phyloP scores from a whole-genome alignment of 495 filamentous ascomycete genomes.

The Podospora conica region DNA sequence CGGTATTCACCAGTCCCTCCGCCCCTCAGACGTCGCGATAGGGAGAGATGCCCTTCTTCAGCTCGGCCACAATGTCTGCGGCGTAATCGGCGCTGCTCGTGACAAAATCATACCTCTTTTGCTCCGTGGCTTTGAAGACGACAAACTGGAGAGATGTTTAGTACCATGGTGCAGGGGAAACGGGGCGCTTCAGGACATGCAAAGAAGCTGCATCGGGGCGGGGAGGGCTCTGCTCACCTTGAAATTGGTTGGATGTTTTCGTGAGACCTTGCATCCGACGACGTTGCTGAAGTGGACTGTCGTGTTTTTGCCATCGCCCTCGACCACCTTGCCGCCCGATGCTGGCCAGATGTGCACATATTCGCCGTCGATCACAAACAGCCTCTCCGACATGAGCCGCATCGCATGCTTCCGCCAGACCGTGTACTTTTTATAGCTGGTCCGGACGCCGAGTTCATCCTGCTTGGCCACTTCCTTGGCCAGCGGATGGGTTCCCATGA shows the following conservation, averaged over 20 bases:
- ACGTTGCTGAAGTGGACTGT: slow-evolving; percentile 90
- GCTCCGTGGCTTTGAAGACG: slow-evolving; percentile 75
- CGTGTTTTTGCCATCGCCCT: slow-evolving; percentile 70
- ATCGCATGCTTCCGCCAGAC: slow-evolving; percentile 93
- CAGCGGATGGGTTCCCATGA: slow-evolving; percentile 65
- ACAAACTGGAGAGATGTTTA: slow-evolving; percentile 47
- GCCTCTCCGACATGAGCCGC: slow-evolving; percentile 78
- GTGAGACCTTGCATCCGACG: slow-evolving; percentile 85
- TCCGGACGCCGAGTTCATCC: slow-evolving; percentile 57
- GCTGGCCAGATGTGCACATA: slow-evolving; percentile 90
- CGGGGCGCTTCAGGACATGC: background rate
- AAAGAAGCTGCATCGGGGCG: background rate
- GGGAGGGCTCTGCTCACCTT: slow-evolving; percentile 45
- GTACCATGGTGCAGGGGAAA: background rate
- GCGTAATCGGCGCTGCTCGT: slow-evolving; percentile 72
- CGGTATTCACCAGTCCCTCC: background rate
- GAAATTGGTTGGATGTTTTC: slow-evolving; percentile 87
- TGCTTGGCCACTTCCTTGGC: slow-evolving; percentile 61
- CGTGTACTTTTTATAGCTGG: slow-evolving; percentile 76
- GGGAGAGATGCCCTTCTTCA: slow-evolving; percentile 63
- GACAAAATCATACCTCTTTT: slow-evolving; percentile 96
- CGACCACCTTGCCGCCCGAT: slow-evolving; percentile 49
- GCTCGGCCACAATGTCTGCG: slow-evolving; percentile 82
- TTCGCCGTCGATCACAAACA: slow-evolving; percentile 87
- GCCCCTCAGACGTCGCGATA: slow-evolving; percentile 36